phyloP scores from a whole-genome alignment of 208 protist species.

The Tritrichomonas foetus region DNA sequence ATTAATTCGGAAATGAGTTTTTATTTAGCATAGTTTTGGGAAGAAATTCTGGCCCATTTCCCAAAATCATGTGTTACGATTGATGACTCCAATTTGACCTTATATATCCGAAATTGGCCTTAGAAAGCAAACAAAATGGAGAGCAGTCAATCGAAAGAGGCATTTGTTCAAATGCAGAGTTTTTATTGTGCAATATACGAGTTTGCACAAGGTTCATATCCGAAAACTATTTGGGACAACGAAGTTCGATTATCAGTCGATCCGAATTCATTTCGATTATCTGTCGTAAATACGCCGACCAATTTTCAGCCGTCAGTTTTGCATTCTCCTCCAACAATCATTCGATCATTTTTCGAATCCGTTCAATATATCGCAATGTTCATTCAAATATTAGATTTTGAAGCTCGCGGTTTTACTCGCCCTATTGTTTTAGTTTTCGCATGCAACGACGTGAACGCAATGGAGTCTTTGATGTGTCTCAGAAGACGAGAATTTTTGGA shows the following conservation, averaged over 20 bases:
- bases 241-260: background rate
- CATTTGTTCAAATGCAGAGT: no score
- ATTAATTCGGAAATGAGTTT: no score
- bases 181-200: background rate
- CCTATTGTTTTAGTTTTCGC: constrained; percentile 21
- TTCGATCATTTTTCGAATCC: background rate
- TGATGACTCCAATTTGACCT: no score
- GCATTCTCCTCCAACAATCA: background rate
- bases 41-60: no score
- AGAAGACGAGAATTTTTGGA: background rate
- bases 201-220: constrained; percentile 35
- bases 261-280: background rate
- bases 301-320: background rate
- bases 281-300: background rate
- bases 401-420: background rate
- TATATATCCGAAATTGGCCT: no score
- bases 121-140: no score
- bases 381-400: background rate
- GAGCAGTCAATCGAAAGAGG: no score
- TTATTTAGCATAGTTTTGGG: no score
- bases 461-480: background rate
- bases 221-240: background rate
- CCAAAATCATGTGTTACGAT: no score
- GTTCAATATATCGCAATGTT: background rate
- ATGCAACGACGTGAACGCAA: background rate